These are phyloP conservation scores for Botryosphaeria dothidea DNA, from an alignment of 2,329 filamentous ascomycete genomes.

Conservation along the genomic window DNA sequence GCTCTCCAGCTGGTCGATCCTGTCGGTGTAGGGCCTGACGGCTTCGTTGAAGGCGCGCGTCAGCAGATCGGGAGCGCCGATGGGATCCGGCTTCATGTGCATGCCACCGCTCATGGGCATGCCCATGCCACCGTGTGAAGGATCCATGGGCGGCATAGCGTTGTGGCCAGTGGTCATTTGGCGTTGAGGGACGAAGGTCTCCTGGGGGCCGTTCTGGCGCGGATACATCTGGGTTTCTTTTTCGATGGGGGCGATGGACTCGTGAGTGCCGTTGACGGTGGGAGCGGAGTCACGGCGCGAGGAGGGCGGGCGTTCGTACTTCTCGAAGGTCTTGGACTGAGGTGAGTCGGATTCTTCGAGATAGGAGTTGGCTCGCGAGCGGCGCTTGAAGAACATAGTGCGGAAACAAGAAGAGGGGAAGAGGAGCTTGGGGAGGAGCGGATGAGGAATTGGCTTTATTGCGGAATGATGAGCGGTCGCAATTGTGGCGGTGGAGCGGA, in stretches of 20 bases:
- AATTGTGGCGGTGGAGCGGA: neutral
- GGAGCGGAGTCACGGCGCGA: conserved; percentile 35
- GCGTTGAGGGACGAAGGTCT: conserved; percentile 30
- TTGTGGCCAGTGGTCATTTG: conserved; percentile 21
- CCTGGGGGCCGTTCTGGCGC: conserved; percentile 44
- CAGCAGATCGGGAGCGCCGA: conserved; percentile 47
- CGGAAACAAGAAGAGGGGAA: conserved; percentile 26
- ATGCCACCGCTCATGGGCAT: conserved; percentile 15
- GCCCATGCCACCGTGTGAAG: conserved; percentile 25
- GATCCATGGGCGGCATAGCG: conserved; percentile 27
- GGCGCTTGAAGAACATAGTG: conserved; percentile 53
- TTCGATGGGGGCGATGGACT: conserved; percentile 30
- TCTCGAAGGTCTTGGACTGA: conserved; percentile 42
- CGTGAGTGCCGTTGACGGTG: conserved; percentile 30
- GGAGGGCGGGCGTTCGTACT: conserved; percentile 40
- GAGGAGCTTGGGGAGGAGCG: conserved; percentile 22
- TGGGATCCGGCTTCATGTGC: conserved; percentile 37
- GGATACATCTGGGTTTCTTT: conserved; percentile 44
- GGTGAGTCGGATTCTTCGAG: conserved; percentile 43
- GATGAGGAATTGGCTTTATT: conserved; percentile 20
- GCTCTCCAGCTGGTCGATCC: conserved; percentile 53
- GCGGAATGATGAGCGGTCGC: neutral
- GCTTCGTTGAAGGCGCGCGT: conserved; percentile 56
- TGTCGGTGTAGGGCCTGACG: conserved; percentile 53
- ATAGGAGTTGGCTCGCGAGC: conserved; percentile 49